Percentiles rank a stretch among this genome's conserved stretches.
Evolutionary conservation across 208 protist species (phyloP).

Genomic region (Balamuthia mandrillaris): DNA sequence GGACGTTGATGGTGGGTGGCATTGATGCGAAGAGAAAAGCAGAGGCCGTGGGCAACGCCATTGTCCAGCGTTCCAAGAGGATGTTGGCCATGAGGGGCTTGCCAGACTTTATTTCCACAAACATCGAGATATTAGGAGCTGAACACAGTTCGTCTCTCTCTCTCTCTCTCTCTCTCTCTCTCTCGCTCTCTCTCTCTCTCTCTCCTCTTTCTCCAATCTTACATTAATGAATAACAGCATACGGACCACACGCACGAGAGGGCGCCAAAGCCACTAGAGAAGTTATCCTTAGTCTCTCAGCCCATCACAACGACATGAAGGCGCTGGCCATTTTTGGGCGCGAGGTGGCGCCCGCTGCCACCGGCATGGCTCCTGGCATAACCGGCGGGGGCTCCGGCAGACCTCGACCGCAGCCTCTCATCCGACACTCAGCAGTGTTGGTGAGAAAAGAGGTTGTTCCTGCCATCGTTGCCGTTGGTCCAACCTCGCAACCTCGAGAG

Average conservation of each 20-base stretch:
- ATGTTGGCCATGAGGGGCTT: background rate
- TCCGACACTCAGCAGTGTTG: constrained; percentile 21
- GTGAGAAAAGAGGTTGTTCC: background rate
- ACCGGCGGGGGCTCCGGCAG: constrained; percentile 20
- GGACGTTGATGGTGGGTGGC: constrained; percentile 17
- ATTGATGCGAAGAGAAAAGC: constrained; percentile 20
- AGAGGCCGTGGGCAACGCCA: background rate
- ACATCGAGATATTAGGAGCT: background rate
- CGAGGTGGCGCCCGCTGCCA: constrained; percentile 16
- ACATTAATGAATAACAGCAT: too few species aligned
- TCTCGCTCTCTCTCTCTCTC: too few species aligned
- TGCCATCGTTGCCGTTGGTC: background rate
- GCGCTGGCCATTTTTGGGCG: background rate
- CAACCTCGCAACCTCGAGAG: background rate
- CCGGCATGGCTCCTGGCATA: constrained; percentile 26
- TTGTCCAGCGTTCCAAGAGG: background rate
- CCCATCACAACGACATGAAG: background rate
- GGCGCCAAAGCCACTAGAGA: background rate
- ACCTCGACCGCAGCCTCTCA: constrained; percentile 13
- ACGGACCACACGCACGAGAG: background rate
- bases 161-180: background rate
- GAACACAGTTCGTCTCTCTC: background rate
- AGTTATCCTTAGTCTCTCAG: background rate
- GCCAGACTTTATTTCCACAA: background rate
- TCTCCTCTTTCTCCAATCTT: background rate